These are phyloP conservation scores for Fragaria nilgerrensis DNA, from an alignment of 306 rosid genomes.

Conservation along the genomic window DNA sequence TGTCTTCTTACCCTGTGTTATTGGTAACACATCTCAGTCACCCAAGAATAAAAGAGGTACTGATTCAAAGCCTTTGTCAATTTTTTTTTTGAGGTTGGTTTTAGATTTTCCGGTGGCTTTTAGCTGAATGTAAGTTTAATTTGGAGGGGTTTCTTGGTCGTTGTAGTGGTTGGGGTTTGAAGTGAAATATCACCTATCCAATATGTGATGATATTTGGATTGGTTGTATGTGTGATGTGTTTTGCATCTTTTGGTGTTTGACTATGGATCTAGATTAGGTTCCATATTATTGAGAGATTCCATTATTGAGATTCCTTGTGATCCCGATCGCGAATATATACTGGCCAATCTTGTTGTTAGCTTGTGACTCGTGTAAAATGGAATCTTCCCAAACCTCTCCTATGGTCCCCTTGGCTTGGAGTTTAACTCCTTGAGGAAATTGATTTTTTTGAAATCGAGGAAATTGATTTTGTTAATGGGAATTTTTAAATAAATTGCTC, in stretches of 20 bases:
- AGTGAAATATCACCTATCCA: constrained; percentile 30
- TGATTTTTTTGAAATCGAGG: neutral
- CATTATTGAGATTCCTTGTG: constrained; percentile 11
- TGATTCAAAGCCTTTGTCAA: neutral
- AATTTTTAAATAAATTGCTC: neutral
- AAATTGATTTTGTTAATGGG: neutral
- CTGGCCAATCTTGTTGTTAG: constrained; percentile 5
- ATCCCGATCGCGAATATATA: neutral
- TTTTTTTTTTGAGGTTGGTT: neutral
- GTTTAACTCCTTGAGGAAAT: constrained; percentile 2
- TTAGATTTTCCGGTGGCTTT: neutral
- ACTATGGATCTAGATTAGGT: constrained; percentile 7
- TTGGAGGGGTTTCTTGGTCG: constrained; percentile 22
- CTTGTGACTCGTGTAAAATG: constrained; percentile 1
- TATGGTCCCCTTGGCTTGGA: constrained; percentile 14
- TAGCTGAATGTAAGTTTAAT: neutral
- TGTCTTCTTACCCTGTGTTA: constrained; percentile 59
- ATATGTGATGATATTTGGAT: neutral
- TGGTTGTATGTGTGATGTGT: neutral
- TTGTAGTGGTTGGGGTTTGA: constrained; percentile 23
- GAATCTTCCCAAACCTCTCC: constrained; percentile 15
- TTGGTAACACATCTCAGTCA: constrained; percentile 28
- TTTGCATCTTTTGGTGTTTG: constrained; percentile 6
- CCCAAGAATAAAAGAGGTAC: constrained; percentile 41
- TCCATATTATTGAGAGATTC: neutral